phyloP scores from a whole-genome alignment of 208 protist genomes.

The Vickermania ingenoplastis region DNA sequence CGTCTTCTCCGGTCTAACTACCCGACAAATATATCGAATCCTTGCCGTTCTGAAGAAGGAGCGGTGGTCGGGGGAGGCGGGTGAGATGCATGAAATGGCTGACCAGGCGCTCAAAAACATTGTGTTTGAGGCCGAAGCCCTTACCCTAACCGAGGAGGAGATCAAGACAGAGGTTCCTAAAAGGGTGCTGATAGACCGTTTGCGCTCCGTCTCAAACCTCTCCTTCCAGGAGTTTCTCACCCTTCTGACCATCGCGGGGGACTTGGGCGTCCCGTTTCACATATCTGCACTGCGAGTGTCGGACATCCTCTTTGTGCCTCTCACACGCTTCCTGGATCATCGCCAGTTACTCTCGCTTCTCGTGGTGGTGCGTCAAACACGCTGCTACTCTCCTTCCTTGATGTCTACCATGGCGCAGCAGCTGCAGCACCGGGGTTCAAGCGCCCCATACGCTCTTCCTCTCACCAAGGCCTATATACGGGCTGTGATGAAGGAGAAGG shows the following conservation, averaged over 20 bases:
- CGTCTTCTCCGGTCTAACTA: slow-evolving; percentile 68
- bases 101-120: slow-evolving; percentile 70
- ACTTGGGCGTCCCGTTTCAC: slow-evolving; percentile 45
- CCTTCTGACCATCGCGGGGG: slow-evolving; percentile 34
- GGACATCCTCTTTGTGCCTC: slow-evolving; percentile 39
- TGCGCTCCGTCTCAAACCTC: not conserved
- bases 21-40: slow-evolving; percentile 63
- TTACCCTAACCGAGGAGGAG: not conserved
- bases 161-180: not conserved
- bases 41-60: slow-evolving; percentile 44
- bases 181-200: not conserved
- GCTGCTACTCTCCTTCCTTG: slow-evolving; percentile 31
- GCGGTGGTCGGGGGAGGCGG: slow-evolving; percentile 31
- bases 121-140: slow-evolving; percentile 55
- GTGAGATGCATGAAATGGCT: slow-evolving; percentile 36
- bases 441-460: slow-evolving; percentile 21
- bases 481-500: slow-evolving; percentile 22
- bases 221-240: slow-evolving; percentile 1
- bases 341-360: slow-evolving; percentile 29
- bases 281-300: slow-evolving; percentile 24
- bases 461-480: slow-evolving; percentile 33
- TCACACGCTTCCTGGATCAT: slow-evolving; percentile 30
- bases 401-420: slow-evolving; percentile 20
- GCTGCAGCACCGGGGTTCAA: slow-evolving; percentile 20
- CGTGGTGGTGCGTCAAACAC: slow-evolving; percentile 27